Percentiles rank a stretch among this genome's conserved stretches.
Conservation (phyloP, 768 basidiomycete species). For the Leucocoprinus birnbaumii region DNA sequence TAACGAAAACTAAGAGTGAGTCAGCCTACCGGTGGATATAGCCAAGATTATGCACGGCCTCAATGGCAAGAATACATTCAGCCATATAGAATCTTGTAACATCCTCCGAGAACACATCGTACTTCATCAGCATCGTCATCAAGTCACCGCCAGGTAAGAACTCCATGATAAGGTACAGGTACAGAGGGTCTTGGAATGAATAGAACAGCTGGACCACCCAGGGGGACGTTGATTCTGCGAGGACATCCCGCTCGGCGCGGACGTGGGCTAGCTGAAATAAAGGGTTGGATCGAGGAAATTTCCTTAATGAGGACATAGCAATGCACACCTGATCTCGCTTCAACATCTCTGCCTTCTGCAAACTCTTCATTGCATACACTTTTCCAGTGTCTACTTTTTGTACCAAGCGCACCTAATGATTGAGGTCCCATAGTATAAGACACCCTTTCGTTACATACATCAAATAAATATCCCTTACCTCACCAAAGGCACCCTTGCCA, state of each 20-base stretch:
- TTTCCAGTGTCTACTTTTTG: constrained; percentile 97
- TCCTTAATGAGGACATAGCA: neutral
- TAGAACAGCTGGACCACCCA: constrained; percentile 99
- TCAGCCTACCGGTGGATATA: constrained; percentile 90
- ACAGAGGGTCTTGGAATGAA: constrained; percentile 95
- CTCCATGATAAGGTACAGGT: constrained; percentile 96
- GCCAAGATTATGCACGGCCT: constrained; percentile 97
- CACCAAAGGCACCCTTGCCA: constrained; percentile 97
- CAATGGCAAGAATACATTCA: constrained; percentile 95
- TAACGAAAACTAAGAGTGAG: neutral
- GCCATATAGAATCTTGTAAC: constrained; percentile 99
- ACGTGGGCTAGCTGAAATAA: constrained; percentile 85
- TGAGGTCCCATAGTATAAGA: neutral
- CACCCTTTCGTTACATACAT: constrained; percentile 13
- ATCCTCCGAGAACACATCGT: constrained; percentile 98
- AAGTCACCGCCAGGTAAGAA: constrained; percentile 89
- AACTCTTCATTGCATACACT: constrained; percentile 99
- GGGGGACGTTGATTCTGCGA: constrained; percentile 93
- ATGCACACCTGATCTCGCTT: constrained; percentile 90
- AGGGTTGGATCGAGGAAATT: neutral
- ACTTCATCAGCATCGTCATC: constrained; percentile 99
- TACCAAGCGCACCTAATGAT: constrained; percentile 80
- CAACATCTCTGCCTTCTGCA: constrained; percentile 98
- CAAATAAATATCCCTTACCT: constrained; percentile 47
- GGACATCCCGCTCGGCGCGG: constrained; percentile 92